phyloP scores from a whole-genome alignment of 1,139 yeast genomes.

The Insectozyma bohioensis region DNA sequence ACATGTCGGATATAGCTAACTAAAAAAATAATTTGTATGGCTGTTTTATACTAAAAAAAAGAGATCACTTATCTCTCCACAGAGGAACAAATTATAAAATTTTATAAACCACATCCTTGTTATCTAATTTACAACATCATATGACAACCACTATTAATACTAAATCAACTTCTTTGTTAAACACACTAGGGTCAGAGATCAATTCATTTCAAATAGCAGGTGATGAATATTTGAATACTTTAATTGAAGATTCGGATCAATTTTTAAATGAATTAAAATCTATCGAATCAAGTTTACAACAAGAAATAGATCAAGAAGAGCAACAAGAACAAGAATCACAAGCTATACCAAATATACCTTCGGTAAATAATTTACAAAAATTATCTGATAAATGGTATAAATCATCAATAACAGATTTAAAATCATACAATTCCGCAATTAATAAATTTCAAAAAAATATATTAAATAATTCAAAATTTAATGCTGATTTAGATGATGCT shows the following conservation, averaged over 20 bases:
- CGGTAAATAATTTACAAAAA: conserved; percentile 1
- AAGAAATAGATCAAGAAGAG: conserved; percentile 15
- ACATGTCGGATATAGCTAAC: too few species aligned
- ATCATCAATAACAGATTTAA: conserved; percentile 31
- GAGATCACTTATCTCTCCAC: too few species aligned
- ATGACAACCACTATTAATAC: too few species aligned
- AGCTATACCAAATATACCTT: not conserved
- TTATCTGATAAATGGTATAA: conserved; percentile 36
- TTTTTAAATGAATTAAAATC: conserved; percentile 27
- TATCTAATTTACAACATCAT: too few species aligned
- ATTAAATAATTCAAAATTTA: conserved; percentile 29
- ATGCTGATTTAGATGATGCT: conserved; percentile 42
- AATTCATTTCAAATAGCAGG: conserved; percentile 26
- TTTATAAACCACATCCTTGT: too few species aligned
- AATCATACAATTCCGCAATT: conserved; percentile 38
- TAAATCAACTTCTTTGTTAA: conserved; percentile 28
- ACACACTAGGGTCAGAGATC: conserved; percentile 29
- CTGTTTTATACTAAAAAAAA: too few species aligned
- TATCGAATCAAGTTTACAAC: conserved; percentile 27
- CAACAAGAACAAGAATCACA: not conserved
- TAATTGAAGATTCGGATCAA: conserved; percentile 25
- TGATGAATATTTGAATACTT: conserved; percentile 17
- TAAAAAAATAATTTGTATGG: too few species aligned
- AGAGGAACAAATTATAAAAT: too few species aligned
- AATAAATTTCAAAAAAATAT: conserved; percentile 39